A percentile compares a stretch with the other conserved stretches of the same genome.
phyloP scores from a whole-genome alignment of 305 asterid species.

The Fraxinus latifolia region DNA sequence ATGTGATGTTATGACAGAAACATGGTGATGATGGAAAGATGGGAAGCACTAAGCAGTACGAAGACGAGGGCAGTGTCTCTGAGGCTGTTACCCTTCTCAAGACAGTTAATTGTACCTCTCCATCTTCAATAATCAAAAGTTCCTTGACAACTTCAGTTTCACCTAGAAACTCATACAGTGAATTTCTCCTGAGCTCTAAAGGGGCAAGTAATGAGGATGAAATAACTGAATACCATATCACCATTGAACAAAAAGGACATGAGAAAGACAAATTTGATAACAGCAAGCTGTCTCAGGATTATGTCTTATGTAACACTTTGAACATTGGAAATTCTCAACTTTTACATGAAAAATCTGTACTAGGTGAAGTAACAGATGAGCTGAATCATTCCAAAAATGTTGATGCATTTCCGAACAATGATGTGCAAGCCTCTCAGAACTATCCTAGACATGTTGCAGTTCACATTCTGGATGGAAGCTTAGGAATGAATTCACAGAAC shows the following conservation, averaged over 20 bases:
- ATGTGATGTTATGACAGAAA: constrained; percentile 37
- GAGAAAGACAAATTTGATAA: constrained; percentile 35
- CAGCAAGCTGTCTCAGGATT: constrained; percentile 41
- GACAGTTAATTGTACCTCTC: constrained; percentile 38
- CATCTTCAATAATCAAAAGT: constrained; percentile 34
- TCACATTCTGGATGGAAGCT: constrained; percentile 76
- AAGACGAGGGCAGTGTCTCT: constrained; percentile 38
- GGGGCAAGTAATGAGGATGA: constrained; percentile 46
- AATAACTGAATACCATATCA: constrained; percentile 49
- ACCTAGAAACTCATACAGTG: constrained; percentile 42
- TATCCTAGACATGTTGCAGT: constrained; percentile 78
- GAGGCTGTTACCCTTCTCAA: constrained; percentile 39
- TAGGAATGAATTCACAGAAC: constrained; percentile 35
- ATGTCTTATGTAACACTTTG: constrained; percentile 32
- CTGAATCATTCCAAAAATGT: constrained; percentile 40
- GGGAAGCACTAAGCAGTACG: constrained; percentile 37
- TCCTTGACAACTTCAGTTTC: constrained; percentile 34
- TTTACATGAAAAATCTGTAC: constrained; percentile 36
- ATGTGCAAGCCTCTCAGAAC: constrained; percentile 44
- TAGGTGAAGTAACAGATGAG: constrained; percentile 30
- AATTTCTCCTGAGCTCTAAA: constrained; percentile 42
- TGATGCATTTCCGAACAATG: constrained; percentile 33
- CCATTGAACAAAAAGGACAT: constrained; percentile 45
- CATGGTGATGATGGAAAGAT: constrained; percentile 44
- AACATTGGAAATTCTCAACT: constrained; percentile 32